Evolutionary conservation across 2,329 filamentous ascomycete species (phyloP).

Genomic region (Trichoderma sp.): DNA sequence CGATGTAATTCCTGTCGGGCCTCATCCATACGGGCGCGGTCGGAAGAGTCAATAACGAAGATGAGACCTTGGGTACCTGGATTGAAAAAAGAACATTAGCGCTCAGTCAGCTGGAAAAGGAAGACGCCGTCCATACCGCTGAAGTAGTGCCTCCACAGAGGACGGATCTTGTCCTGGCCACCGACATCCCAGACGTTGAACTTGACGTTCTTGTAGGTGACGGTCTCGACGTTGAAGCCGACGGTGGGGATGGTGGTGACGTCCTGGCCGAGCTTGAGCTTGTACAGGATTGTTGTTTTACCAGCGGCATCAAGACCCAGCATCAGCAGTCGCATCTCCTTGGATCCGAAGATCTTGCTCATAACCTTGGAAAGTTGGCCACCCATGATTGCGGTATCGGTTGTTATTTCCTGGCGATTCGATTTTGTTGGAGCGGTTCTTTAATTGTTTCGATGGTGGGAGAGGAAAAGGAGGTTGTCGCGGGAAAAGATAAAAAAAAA

Average conservation of each 20-base stretch:
- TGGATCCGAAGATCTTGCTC: constrained; percentile 98
- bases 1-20: constrained; percentile 90
- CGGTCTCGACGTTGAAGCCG: constrained; percentile 98
- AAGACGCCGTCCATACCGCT: constrained; percentile 53
- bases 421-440: neutral
- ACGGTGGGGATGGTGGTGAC: constrained; percentile 98
- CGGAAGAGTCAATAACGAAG: constrained; percentile 96
- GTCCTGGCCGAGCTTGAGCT: constrained; percentile 96
- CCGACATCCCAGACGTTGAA: constrained; percentile 99
- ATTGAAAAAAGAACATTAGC: constrained; percentile 12
- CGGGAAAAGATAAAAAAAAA: neutral
- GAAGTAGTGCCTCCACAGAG: constrained; percentile 97
- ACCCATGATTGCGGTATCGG: constrained; percentile 65
- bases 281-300: constrained; percentile 99
- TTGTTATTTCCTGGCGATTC: neutral
- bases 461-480: constrained; percentile 5
- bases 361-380: constrained; percentile 92
- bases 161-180: constrained; percentile 97
- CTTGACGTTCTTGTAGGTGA: constrained; percentile 99
- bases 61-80: constrained; percentile 93
- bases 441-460: neutral
- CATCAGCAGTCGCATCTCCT: constrained; percentile 99
- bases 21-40: constrained; percentile 87
- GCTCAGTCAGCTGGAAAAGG: neutral
- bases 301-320: constrained; percentile 94